Percentiles rank a stretch among this genome's conserved stretches.
Conservation (phyloP, 140 eudicot genomes). For the Bidens hawaiensis region DNA sequence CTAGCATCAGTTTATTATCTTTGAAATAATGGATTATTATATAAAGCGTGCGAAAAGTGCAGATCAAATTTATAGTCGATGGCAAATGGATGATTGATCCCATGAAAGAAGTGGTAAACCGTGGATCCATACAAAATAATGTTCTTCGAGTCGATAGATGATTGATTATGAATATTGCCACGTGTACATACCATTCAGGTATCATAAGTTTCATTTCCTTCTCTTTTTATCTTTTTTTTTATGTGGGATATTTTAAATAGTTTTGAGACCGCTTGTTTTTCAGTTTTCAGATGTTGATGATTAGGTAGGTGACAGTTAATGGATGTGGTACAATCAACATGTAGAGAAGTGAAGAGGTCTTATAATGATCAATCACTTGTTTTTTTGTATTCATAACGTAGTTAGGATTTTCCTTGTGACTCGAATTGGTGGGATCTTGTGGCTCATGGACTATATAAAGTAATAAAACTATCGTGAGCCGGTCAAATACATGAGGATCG, state of each 20-base stretch:
- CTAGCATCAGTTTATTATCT: neutral
- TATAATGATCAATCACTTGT: constrained; percentile 16
- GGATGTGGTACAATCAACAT: neutral
- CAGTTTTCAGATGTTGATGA: constrained; percentile 21
- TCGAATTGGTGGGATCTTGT: constrained; percentile 3
- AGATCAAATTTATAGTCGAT: constrained; percentile 87
- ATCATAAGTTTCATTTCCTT: neutral
- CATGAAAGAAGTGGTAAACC: constrained; percentile 49
- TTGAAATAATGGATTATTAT: neutral
- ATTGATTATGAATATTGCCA: constrained; percentile 24
- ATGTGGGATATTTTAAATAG: neutral
- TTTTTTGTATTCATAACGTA: constrained; percentile 8
- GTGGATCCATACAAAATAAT: constrained; percentile 61
- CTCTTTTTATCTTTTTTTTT: neutral
- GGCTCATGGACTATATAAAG: neutral
- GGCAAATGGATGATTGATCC: constrained; percentile 91
- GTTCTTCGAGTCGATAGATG: constrained; percentile 70
- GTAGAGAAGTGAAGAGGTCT: constrained; percentile 7
- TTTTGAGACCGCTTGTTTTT: neutral
- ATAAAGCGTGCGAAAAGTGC: constrained; percentile 19
- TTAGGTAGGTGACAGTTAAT: constrained; percentile 20
- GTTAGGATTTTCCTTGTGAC: constrained; percentile 3
- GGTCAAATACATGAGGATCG: neutral
- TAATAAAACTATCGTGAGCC: constrained; percentile 1
- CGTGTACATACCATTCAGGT: constrained; percentile 30